These are phyloP conservation scores for Fusarium incarnatum DNA, from an alignment of 2,329 filamentous ascomycete genomes.

Conservation along the genomic window DNA sequence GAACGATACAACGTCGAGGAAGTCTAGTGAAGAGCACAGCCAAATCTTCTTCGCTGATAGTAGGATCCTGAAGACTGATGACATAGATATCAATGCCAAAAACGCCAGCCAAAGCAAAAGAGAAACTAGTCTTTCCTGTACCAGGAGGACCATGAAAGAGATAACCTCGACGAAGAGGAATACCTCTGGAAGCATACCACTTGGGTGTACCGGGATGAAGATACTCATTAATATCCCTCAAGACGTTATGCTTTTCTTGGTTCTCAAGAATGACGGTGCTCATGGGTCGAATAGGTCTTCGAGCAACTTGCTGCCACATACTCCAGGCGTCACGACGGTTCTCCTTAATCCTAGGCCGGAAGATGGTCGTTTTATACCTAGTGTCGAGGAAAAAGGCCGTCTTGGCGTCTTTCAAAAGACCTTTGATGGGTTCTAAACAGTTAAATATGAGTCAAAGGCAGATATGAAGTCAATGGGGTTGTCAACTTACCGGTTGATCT, in stretches of 20 bases:
- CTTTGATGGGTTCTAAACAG: conserved; percentile 63
- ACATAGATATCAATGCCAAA: conserved; percentile 76
- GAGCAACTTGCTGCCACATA: conserved; percentile 68
- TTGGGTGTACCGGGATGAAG: conserved; percentile 74
- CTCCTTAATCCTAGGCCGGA: conserved; percentile 62
- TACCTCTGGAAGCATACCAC: conserved; percentile 81
- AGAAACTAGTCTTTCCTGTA: conserved; percentile 78
- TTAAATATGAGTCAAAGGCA: neutral
- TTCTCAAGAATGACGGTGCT: conserved; percentile 79
- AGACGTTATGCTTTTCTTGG: conserved; percentile 72
- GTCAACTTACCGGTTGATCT: conserved; percentile 51
- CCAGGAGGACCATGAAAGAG: conserved; percentile 82
- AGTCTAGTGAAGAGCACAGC: conserved; percentile 69
- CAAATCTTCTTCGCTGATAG: conserved; percentile 71
- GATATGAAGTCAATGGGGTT: too few relatives aligned
- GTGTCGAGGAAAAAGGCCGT: conserved; percentile 63
- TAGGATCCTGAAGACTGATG: conserved; percentile 66
- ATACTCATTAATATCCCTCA: conserved; percentile 82
- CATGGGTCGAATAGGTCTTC: conserved; percentile 76
- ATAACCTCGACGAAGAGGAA: conserved; percentile 81
- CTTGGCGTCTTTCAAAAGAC: conserved; percentile 65
- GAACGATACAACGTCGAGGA: conserved; percentile 72
- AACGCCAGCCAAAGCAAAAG: conserved; percentile 72
- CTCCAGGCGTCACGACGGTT: conserved; percentile 58
- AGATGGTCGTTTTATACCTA: conserved; percentile 68